Percentiles rank a stretch among this genome's conserved stretches.
Conservation (phyloP, 2,329 filamentous ascomycete species). For the Nigrospora oryzae region DNA sequence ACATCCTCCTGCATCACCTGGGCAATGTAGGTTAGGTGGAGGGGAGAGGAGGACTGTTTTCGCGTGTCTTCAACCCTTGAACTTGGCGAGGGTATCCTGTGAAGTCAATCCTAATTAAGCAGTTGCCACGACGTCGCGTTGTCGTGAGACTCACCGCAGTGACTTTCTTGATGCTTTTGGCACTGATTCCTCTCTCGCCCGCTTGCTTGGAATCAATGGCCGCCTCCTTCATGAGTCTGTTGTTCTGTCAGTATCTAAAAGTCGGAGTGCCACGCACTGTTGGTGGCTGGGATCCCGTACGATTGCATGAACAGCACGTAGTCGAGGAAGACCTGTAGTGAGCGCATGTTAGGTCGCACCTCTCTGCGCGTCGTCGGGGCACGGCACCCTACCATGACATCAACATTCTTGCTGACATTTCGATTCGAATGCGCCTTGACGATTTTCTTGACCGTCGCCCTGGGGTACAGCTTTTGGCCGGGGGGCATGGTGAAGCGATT, state of each 20-base stretch:
- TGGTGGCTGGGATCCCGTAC: slow-evolving; percentile 23
- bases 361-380: slow-evolving; percentile 10
- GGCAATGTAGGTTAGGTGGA: neutral
- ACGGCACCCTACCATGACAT: slow-evolving; percentile 59
- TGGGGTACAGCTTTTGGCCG: slow-evolving; percentile 71
- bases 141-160: slow-evolving; percentile 50
- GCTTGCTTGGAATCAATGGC: slow-evolving; percentile 66
- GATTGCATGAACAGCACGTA: slow-evolving; percentile 75
- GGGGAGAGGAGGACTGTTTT: neutral
- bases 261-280: neutral
- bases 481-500: slow-evolving; percentile 38
- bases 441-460: slow-evolving; percentile 79
- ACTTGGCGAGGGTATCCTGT: slow-evolving; percentile 58
- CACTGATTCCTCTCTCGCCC: slow-evolving; percentile 66
- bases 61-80: slow-evolving; percentile 48
- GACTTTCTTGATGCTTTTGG: slow-evolving; percentile 68
- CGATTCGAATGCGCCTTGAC: slow-evolving; percentile 81
- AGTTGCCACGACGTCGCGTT: neutral
- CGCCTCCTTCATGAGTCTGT: slow-evolving; percentile 71
- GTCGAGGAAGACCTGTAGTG: slow-evolving; percentile 66
- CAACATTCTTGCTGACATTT: slow-evolving; percentile 74
- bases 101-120: neutral
- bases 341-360: slow-evolving; percentile 14
- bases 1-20: neutral
- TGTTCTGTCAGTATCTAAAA: neutral